Evolutionary conservation across 2,329 filamentous ascomycete genomes (phyloP), one percentile per base, ranked within the genome.

Genomic region (Xylariaceae sp.): DNA sequence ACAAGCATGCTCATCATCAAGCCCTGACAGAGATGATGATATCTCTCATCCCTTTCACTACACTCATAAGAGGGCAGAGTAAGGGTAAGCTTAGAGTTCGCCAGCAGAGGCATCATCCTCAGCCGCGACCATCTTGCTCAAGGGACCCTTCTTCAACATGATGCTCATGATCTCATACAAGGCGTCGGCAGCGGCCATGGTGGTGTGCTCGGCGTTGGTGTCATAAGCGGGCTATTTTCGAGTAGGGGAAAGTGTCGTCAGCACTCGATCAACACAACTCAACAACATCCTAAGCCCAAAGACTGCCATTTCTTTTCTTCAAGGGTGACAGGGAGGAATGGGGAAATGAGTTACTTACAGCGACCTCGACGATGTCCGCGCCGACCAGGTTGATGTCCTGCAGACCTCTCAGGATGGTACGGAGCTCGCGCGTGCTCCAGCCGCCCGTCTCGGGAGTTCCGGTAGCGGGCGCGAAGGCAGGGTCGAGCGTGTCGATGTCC

Each of bases 401-500:
- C 2, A 87, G 60, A 0, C 83, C 83, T 3, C 82, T 67, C 23
- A 87, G 67, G 43, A 88, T 86, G 0, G 81, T 85, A 31, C 83
- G 68, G 8, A 88, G 66, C 67, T 88, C 83, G 21, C 83, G 67
- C 0, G 83, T 87, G 2, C 76, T 79, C 83, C 83, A 87, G 3
- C 83, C 83, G 8, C 83, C 83, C 1, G 83, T 86, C 67, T 87
- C 83, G 1, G 83, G 83, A 0, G 83, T 87, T 7, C 83, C 83
- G 0, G 83, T 87, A 0, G 80, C 83, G 9, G 83, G 83, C 0
- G 83, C 83, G 51, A 86, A 90, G 4, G 85, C 85, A 6, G 88
- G 88, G 58, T 94, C 88, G 3, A 94, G 69, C 1, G 86, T 88
- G 56, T 94, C 88, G 52, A 94, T 94, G 56, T 95, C 88, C 32